These are phyloP conservation scores for Fusarium redolens DNA, from an alignment of 2,329 filamentous ascomycete species.

Conservation along the genomic window DNA sequence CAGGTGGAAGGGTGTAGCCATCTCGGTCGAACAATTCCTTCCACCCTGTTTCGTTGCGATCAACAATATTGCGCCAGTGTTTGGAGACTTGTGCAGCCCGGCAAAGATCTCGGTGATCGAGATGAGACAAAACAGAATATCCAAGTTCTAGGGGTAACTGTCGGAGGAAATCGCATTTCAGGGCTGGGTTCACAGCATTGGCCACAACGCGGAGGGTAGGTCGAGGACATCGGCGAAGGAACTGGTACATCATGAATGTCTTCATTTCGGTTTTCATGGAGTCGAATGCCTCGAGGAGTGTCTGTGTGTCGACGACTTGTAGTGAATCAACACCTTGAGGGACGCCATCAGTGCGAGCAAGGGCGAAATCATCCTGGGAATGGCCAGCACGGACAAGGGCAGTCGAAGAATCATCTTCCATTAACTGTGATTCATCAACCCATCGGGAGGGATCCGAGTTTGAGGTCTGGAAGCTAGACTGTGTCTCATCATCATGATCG, in stretches of 20 bases:
- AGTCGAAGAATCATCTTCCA: constrained; percentile 45
- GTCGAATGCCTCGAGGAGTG: constrained; percentile 90
- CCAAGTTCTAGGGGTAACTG: constrained; percentile 88
- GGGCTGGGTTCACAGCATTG: constrained; percentile 88
- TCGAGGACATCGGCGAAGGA: constrained; percentile 87
- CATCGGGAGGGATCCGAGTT: constrained; percentile 48
- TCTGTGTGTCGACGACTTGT: constrained; percentile 80
- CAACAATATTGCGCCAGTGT: constrained; percentile 90
- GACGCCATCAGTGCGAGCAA: constrained; percentile 41
- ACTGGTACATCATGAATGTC: constrained; percentile 95
- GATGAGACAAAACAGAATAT: constrained; percentile 86
- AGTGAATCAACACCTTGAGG: constrained; percentile 25
- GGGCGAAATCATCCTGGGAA: constrained; percentile 41
- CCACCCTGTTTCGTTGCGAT: constrained; percentile 95
- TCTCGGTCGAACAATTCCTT: constrained; percentile 90
- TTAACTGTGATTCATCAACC: constrained; percentile 57
- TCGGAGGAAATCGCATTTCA: constrained; percentile 93
- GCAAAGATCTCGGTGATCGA: constrained; percentile 88
- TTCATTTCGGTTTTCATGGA: constrained; percentile 92
- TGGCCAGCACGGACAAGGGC: constrained; percentile 42
- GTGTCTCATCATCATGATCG: constrained; percentile 56
- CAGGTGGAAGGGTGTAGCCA: constrained; percentile 80
- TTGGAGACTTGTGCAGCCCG: constrained; percentile 93
- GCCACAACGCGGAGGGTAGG: constrained; percentile 91
- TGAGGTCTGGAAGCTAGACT: constrained; percentile 49